Conservation (phyloP, 768 basidiomycete species). For the Termitomyces eurrhizus region DNA sequence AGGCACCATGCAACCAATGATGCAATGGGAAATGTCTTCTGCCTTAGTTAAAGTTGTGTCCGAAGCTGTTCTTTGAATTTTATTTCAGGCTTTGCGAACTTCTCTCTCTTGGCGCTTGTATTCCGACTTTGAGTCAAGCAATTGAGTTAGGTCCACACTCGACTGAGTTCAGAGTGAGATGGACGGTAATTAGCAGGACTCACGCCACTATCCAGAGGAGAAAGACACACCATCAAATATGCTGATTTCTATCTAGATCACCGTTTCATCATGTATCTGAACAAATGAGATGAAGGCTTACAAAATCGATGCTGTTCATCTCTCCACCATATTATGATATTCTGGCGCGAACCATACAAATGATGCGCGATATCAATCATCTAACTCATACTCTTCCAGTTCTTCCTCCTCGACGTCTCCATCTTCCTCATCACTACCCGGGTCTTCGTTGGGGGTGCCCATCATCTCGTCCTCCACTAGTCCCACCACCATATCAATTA, state of each 20-base stretch:
- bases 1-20: too few relatives aligned
- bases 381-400: slow-evolving; percentile 46
- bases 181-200: too few relatives aligned
- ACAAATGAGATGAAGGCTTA: not conserved
- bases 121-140: not conserved
- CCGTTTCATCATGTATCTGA: not conserved
- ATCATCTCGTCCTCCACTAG: slow-evolving; percentile 55
- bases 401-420: slow-evolving; percentile 38
- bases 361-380: slow-evolving; percentile 23
- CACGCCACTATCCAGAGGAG: too few relatives aligned
- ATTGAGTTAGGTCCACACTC: not conserved
- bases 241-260: not conserved
- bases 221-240: not conserved
- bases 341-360: not conserved
- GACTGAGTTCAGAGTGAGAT: not conserved
- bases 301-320: not conserved
- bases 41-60: too few relatives aligned
- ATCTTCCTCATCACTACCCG: slow-evolving; percentile 25
- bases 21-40: too few relatives aligned
- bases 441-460: slow-evolving; percentile 24
- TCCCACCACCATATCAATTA: slow-evolving; percentile 60
- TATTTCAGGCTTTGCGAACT: too few relatives aligned
- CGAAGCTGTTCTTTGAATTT: too few relatives aligned
- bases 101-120: too few relatives aligned
- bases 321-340: not conserved